Base-by-base conservation (phyloP, 73 alveolate species). In the Breviolum minutum region DNA sequence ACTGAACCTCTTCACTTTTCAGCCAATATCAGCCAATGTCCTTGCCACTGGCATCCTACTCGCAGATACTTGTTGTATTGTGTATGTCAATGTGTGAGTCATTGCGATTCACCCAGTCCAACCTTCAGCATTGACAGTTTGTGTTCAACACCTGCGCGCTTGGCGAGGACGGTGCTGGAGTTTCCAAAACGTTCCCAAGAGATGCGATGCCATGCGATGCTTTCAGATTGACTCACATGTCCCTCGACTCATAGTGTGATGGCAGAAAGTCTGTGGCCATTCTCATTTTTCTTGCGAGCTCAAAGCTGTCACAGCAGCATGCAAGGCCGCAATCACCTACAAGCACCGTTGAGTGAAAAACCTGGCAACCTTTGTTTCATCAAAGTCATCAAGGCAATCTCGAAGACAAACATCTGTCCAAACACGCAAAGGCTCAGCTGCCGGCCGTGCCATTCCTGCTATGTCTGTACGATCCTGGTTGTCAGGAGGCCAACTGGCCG, bases 391-490 rank as follows among this genome's bases (percentile, higher is more conserved):
- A 40, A 40, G 3, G 54, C 54, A 40, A 40, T 40, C 54, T 40
- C 54, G 0, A 40, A 40, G 54, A 40, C 82, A 9, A 19, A 9
- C 82, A 29, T 40, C 0, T 54, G 40, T 22, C 40, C 27, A 16
- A 73, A 71, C 82, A 17, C 10, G n/a, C 30, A 8, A n/a, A 26
- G 60, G 14, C 63, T 77, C 63, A 62, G 86, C 14, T 11, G 27
- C 69, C 22, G 69, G 30, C 88, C 88, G 88, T 17, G 88, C 88
- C 64, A 80, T 32, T 17, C 88, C 88, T 12, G 86, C 86, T 0
- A 66, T 48, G 88, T 80, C 88, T 30, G 88, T 66, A 80, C 88
- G 88, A 80, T 80, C 88, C 86, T 77, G 86, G 14, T 20, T 20
- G 32, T 8, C 19, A 30, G 81, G 48, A 0, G 8, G 19, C 30